These are phyloP conservation scores for Metschnikowia shivogae DNA, from an alignment of 805 yeast genomes.

Conservation along the genomic window DNA sequence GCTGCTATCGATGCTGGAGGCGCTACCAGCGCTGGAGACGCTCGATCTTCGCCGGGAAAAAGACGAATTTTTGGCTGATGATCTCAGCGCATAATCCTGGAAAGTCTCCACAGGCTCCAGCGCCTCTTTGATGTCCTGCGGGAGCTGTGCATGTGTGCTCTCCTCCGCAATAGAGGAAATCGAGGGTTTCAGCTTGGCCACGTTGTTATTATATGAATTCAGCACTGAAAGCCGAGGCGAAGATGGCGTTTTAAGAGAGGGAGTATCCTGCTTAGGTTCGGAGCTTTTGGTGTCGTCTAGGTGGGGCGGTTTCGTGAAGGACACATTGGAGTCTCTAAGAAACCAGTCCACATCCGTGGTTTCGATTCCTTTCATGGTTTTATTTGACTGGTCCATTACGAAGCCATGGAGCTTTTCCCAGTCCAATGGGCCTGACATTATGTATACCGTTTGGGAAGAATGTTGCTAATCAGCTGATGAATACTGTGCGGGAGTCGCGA, in stretches of 20 bases:
- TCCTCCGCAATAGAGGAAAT: conserved; percentile 26
- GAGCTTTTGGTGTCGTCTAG: neutral
- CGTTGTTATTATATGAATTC: conserved; percentile 29
- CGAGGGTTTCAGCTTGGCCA: conserved; percentile 32
- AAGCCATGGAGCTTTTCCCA: conserved; percentile 12
- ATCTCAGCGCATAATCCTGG: neutral
- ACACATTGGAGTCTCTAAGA: conserved; percentile 33
- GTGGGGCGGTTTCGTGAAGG: neutral
- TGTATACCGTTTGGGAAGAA: neutral
- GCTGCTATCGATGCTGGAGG: conserved; percentile 15
- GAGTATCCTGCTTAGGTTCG: neutral
- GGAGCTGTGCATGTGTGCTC: neutral
- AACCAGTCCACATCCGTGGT: conserved; percentile 51
- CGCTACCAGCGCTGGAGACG: conserved; percentile 17
- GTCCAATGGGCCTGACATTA: conserved; percentile 6
- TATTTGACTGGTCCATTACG: conserved; percentile 13
- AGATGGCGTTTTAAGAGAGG: conserved; percentile 15
- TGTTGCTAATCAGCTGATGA: conserved; percentile 1
- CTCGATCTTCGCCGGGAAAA: conserved; percentile 17
- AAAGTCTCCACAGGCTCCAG: neutral
- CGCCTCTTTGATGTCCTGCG: neutral
- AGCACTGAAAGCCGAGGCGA: conserved; percentile 20
- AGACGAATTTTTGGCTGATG: neutral
- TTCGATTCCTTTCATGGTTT: conserved; percentile 27
- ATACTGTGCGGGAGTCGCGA: neutral